phyloP scores from a whole-genome alignment of 2,329 filamentous ascomycete species.

The Canariomyces notabilis region DNA sequence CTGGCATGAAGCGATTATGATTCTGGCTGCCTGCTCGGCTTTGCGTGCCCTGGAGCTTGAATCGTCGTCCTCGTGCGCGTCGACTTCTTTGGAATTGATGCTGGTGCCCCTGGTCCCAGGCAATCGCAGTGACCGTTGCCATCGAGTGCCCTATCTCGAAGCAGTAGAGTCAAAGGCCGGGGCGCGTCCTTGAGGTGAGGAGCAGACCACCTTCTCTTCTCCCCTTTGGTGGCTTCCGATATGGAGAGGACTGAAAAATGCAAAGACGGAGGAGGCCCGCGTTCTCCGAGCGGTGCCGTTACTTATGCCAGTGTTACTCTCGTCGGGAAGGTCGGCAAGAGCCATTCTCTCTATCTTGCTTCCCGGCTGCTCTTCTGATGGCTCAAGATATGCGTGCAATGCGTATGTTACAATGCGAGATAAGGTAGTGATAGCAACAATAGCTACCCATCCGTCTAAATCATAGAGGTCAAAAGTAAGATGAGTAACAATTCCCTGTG shows the following conservation, averaged over 20 bases:
- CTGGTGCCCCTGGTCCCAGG: background rate
- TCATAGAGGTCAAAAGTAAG: no score
- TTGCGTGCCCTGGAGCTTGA: background rate
- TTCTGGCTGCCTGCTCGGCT: constrained; percentile 1
- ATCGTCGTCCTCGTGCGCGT: background rate
- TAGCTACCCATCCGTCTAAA: no score
- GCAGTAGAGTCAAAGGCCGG: no score
- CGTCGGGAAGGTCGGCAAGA: background rate
- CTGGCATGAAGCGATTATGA: constrained; percentile 3
- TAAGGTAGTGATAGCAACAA: no score
- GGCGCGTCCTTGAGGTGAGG: no score
- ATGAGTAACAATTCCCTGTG: no score
- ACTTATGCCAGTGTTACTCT: background rate
- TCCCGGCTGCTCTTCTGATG: no score
- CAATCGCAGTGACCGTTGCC: background rate
- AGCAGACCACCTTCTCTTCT: background rate
- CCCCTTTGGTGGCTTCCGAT: background rate
- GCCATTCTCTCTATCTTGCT: background rate
- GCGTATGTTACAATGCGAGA: no score
- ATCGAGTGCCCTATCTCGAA: background rate
- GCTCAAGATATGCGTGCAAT: no score
- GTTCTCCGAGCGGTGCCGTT: background rate
- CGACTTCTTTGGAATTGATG: background rate
- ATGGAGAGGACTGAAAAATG: background rate
- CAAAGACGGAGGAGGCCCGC: background rate